Conservation (phyloP, 140 eudicot species). For the Erigeron philadelphicus region DNA sequence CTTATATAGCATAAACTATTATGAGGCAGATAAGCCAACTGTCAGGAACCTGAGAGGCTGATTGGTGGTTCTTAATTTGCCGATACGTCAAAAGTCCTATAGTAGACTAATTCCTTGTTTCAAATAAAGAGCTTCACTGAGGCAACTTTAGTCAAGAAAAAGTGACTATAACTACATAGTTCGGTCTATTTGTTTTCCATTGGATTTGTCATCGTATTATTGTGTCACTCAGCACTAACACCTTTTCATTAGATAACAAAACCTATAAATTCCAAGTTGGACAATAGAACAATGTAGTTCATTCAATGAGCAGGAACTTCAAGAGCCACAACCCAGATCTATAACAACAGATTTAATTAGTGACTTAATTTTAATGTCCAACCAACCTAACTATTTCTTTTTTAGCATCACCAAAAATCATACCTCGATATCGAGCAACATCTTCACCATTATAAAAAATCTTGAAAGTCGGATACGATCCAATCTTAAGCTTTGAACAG, state of each 20-base stretch:
- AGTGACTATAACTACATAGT: not conserved
- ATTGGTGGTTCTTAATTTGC: not conserved
- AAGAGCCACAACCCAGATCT: not conserved
- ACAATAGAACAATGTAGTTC: slow-evolving; percentile 1
- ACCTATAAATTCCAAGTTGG: not conserved
- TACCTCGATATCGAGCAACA: slow-evolving; percentile 82
- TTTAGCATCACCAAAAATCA: not conserved
- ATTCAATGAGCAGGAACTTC: slow-evolving; percentile 6
- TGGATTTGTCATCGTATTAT: not conserved
- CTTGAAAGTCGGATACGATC: slow-evolving; percentile 91
- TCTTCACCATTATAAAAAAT: slow-evolving; percentile 93
- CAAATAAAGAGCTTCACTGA: slow-evolving; percentile 3
- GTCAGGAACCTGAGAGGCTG: not conserved
- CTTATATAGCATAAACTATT: slow-evolving; percentile 7
- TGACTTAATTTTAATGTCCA: not conserved
- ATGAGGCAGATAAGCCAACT: slow-evolving; percentile 14
- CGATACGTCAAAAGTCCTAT: not conserved
- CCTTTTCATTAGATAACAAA: not conserved
- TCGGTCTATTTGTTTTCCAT: not conserved
- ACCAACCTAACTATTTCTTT: not conserved
- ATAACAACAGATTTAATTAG: not conserved
- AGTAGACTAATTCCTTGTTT: slow-evolving; percentile 6
- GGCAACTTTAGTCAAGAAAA: not conserved
- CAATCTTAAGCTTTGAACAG: slow-evolving; percentile 78
- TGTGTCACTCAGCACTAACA: not conserved